Percentiles rank a stretch among this genome's conserved stretches.
phyloP scores from a whole-genome alignment of 176 grass and related monocot genomes.

The Metroxylon sagu region DNA sequence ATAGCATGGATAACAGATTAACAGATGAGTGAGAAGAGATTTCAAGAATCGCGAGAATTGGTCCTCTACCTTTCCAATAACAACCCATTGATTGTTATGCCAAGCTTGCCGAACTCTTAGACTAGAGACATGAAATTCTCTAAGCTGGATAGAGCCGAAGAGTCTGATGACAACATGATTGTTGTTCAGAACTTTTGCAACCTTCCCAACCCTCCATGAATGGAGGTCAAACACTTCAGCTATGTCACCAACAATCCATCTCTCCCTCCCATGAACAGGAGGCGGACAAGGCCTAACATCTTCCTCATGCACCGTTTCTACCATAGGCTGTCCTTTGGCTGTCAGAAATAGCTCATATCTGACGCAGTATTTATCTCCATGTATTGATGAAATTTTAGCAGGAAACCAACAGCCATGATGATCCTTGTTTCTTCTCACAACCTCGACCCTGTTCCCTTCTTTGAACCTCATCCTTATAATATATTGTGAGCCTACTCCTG shows the following conservation, averaged over 20 bases:
- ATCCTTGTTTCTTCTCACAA: conserved; percentile 23
- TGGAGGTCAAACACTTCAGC: conserved; percentile 50
- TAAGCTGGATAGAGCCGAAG: conserved; percentile 48
- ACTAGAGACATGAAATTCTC: conserved; percentile 49
- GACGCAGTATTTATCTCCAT: background rate
- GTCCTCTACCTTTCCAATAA: conserved; percentile 23
- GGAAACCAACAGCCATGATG: conserved; percentile 17
- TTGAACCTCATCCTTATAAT: conserved; percentile 31
- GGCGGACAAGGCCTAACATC: conserved; percentile 22
- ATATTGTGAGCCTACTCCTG: conserved; percentile 8
- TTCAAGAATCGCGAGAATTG: no score
- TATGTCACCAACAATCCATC: conserved; percentile 59
- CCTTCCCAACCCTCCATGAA: conserved; percentile 60
- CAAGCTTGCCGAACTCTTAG: conserved; percentile 36
- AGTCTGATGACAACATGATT: conserved; percentile 42
- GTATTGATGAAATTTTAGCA: background rate
- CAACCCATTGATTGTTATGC: conserved; percentile 16
- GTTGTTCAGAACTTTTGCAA: conserved; percentile 43
- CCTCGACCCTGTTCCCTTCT: conserved; percentile 10
- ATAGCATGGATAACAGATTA: no score
- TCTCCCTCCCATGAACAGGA: conserved; percentile 27
- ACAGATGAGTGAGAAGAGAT: background rate
- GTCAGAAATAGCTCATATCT: conserved; percentile 13
- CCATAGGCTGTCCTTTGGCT: conserved; percentile 8
- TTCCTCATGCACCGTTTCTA: conserved; percentile 13